Base-by-base conservation (phyloP, 371 early-diverging fungal genomes). In the Saksenaea vasiformis region DNA sequence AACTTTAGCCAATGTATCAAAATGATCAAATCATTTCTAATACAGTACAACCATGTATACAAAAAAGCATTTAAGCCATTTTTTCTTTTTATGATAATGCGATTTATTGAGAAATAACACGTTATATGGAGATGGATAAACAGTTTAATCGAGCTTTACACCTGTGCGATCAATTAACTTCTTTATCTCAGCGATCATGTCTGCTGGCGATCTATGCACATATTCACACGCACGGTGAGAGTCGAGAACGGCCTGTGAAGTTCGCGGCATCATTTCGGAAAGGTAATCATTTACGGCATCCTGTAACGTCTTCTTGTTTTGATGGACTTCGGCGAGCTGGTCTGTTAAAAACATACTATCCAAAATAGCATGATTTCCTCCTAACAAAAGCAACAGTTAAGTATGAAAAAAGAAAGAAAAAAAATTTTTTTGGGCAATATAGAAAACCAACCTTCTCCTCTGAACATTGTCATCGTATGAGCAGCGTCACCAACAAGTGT, bases 351-450 rank as follows among this genome's bases (percentile, higher is more conserved):
- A 54, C 14, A 47, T 58, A 11, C 71, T 55, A 57, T 78, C 75
- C 0, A 70, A 17, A 34, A 78, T 73, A 27, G 75, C 78, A 58
- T 78, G 78, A 39, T 76, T 76, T n/a, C 64, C 73, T 56, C 76
- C 71, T 74, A 69, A n/a, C n/a, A n/a, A n/a, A 9, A 41, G 15
- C 13, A 19, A 28, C 14, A 28, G 4, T n/a, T 22, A 22, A 47
- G 11, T 17, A n/a, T n/a, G n/a, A 9, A 2, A 55, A 43, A 13
- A 35, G 22, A 11, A 57, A 14, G n/a, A n/a, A n/a, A n/a, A n/a
- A n/a, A n/a, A n/a, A n/a, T n/a, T n/a, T n/a, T n/a, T 17, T 44
- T 62, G 10, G 44, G 57, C 41, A 17, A 58, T 38, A 26, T 39
- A 37, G 4, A 13, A 7, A 19, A 28, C 58, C n/a, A 61, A n/a